phyloP scores from a whole-genome alignment of 192 early-diverging fungal species.

The Coemansia sp. region DNA sequence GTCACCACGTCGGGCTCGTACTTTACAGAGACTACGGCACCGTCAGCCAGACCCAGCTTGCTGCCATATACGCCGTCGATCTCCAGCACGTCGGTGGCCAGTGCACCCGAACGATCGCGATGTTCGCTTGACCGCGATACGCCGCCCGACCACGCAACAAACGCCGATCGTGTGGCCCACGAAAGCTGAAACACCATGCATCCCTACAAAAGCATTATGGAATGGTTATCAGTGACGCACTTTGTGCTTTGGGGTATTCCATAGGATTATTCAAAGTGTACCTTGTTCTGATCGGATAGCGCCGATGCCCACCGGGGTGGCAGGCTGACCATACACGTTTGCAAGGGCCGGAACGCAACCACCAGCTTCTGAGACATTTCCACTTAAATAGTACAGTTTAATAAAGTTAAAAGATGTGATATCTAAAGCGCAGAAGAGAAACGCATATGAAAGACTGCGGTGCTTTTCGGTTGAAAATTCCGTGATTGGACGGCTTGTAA shows the following conservation, averaged over 20 bases:
- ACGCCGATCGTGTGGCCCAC: slow-evolving; percentile 20
- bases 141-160: slow-evolving; percentile 48
- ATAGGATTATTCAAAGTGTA: too few species aligned
- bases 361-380: slow-evolving; percentile 63
- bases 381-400: slow-evolving; percentile 5
- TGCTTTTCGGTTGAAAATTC: neutral
- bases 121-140: slow-evolving; percentile 17
- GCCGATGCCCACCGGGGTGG: slow-evolving; percentile 73
- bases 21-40: slow-evolving; percentile 61
- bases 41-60: slow-evolving; percentile 63
- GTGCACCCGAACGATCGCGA: slow-evolving; percentile 15
- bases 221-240: neutral
- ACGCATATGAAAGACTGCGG: neutral
- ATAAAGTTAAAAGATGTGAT: neutral
- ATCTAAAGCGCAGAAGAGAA: too few species aligned
- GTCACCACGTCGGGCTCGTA: slow-evolving; percentile 59
- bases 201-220: slow-evolving; percentile 15
- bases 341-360: slow-evolving; percentile 64
- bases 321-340: slow-evolving; percentile 72
- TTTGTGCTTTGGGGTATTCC: too few species aligned
- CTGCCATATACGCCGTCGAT: slow-evolving; percentile 71
- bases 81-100: slow-evolving; percentile 53
- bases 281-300: slow-evolving; percentile 68
- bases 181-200: slow-evolving; percentile 42
- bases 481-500: neutral